Evolutionary conservation across 140 eudicot species (phyloP), one percentile per base, ranked within the genome.

Genomic region (Erigeron philadelphicus): DNA sequence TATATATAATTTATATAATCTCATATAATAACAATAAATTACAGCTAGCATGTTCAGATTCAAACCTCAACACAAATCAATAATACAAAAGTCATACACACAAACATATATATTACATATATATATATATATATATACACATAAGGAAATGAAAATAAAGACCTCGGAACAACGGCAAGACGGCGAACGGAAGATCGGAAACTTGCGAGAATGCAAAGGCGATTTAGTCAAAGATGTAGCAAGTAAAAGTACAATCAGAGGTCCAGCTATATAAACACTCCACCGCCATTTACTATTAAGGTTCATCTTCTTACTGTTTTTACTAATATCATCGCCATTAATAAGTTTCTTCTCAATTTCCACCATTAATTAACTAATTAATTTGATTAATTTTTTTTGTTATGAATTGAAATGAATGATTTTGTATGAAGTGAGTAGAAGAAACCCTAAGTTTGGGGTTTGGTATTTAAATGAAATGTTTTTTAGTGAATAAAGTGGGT

Each of bases 151-250:
- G 21, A 64, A 15, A 6, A 48, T 64, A 64, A 53, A 41, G 69
- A 89, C 96, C 96, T 86, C 82, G 25, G 88, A 80, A 79, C 96
- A 89, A 18, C 45, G 81, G 61, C 95, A 86, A 13, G 38, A 31
- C 38, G 84, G 74, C 44, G 83, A 83, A 48, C 77, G 77, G 9
- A 76, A 17, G 61, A 85, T 74, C 45, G 83, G 67, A 50, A 84
- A 63, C n/a, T 59, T 70, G 58, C 72, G 82, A 44, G 85, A 76
- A 48, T 81, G 68, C 5, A 31, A 31, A 45, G 16, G 65, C 66
- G 69, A 72, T 40, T 75, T 78, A 55, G 58, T 53, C 11, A 85
- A 25, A 11, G 80, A 76, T 9, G 76, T n/a, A 64, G 94, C 90
- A 42, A 88, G 65, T 66, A 90, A 66, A 75, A 90, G 72, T 67